These are phyloP conservation scores for Mucor lusitanicus DNA, from an alignment of 371 early-diverging fungal species.

Conservation along the genomic window DNA sequence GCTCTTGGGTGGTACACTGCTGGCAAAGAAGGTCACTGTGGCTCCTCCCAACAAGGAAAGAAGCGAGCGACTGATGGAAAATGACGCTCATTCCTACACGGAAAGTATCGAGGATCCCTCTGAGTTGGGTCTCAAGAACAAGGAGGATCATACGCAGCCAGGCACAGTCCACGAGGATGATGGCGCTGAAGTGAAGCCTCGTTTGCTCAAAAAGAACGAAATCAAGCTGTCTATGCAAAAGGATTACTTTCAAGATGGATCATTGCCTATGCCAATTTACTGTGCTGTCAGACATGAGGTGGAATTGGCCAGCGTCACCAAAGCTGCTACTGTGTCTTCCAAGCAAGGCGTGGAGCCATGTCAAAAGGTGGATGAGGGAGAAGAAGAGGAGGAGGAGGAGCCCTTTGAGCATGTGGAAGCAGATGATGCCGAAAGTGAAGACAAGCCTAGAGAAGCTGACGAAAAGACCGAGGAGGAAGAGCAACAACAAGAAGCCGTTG, in stretches of 20 bases:
- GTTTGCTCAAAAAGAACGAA: conserved; percentile 22
- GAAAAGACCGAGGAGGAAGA: neutral
- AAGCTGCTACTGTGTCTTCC: conserved; percentile 3
- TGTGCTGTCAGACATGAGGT: conserved; percentile 70
- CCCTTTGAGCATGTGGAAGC: neutral
- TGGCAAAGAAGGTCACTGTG: conserved; percentile 39
- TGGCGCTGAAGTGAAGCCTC: conserved; percentile 23
- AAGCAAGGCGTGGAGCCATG: conserved; percentile 6
- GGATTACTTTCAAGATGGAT: conserved; percentile 61
- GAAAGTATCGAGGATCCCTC: conserved; percentile 38
- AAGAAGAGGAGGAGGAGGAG: conserved; percentile 13
- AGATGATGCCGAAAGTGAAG: neutral
- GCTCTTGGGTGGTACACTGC: conserved; percentile 56
- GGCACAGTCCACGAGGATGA: conserved; percentile 25
- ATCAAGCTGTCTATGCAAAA: conserved; percentile 42
- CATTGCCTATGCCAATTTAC: conserved; percentile 75
- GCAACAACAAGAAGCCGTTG: neutral
- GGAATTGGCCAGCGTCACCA: conserved; percentile 5
- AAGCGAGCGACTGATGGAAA: conserved; percentile 48
- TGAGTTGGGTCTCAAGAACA: neutral
- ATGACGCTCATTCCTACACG: conserved; percentile 65
- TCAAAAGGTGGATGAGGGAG: neutral
- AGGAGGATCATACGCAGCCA: neutral
- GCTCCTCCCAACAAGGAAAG: conserved; percentile 19
- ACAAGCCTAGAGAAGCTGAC: no score